Evolutionary conservation across 495 filamentous ascomycete species (phyloP), one percentile per base, ranked within the genome.

Genomic region (Penicillium daleae): DNA sequence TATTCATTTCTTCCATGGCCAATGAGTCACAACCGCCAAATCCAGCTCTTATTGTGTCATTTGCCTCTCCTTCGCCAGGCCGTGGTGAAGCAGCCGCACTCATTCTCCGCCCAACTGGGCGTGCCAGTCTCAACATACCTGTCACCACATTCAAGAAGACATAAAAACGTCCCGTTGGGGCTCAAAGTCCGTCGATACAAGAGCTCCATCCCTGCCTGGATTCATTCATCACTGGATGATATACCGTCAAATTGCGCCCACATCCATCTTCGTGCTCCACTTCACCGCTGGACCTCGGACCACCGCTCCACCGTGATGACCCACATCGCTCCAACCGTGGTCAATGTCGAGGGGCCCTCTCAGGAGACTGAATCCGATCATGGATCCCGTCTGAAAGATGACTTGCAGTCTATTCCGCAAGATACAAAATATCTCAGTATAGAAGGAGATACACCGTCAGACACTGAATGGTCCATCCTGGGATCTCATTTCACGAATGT

Each of bases 401-500:
- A 74, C 22, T 57, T 74, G 12, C 17, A 64, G 27, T 46, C 33
- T 2, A 65, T 74, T 24, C 66, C 72, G 3, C 49, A 29, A 21
- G 59, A 65, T 33, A 56, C 52, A 0, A 35, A 42, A 0, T 48
- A 50, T 13, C 64, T 75, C 1, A 29, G 27, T 2, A 63, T 75
- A 9, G 57, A 63, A 7, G 51, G 66, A 19, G 62, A 70, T 29
- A 66, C 65, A 0, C 72, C 70, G 0, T 71, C 70, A 1, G 35
- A 66, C 39, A 35, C 35, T 2, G 72, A 75, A 51, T 73, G 72
- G 68, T 46, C 31, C 1, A 51, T 75, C 9, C 68, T 73, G 24
- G 44, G 68, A 12, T 32, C 60, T 22, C 68, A 73, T 60, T 73
- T 75, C 42, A 31, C 55, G 24, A 37, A 26, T 12, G 56, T 70